Percentiles rank a stretch among this genome's conserved stretches.
phyloP scores from a whole-genome alignment of 345 rosid species.

The Gossypium herbaceum region DNA sequence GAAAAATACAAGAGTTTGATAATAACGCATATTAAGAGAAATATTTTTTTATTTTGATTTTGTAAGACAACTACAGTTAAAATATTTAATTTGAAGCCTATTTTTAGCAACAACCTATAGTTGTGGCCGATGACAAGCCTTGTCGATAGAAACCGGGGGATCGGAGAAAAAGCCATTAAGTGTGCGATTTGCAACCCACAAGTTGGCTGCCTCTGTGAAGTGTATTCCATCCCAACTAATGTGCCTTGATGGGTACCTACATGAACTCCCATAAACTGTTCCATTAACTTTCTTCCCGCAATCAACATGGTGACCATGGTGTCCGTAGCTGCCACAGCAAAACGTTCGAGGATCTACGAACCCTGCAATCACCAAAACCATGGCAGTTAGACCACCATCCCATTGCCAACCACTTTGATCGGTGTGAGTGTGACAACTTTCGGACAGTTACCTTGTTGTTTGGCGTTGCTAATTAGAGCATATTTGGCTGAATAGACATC shows the following conservation, averaged over 20 bases:
- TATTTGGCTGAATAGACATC: constrained; percentile 41
- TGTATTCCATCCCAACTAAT: constrained; percentile 36
- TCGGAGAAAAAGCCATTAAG: constrained; percentile 28
- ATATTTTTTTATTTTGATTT: no score
- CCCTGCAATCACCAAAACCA: constrained; percentile 17
- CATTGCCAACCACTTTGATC: not conserved
- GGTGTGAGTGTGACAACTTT: no score
- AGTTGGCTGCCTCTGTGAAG: constrained; percentile 32
- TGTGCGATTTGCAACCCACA: constrained; percentile 22
- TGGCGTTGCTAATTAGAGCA: constrained; percentile 23
- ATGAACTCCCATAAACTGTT: constrained; percentile 17
- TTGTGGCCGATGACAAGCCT: constrained; percentile 19
- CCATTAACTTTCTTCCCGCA: constrained; percentile 31
- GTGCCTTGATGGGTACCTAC: constrained; percentile 23
- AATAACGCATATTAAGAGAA: no score
- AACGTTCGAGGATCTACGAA: constrained; percentile 19
- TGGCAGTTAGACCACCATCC: not conserved
- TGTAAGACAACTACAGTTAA: no score
- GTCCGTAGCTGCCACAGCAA: constrained; percentile 29
- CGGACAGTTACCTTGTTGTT: constrained; percentile 22
- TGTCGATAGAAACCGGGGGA: constrained; percentile 20
- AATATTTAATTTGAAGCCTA: no score
- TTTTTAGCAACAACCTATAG: not conserved
- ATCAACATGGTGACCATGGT: constrained; percentile 6
- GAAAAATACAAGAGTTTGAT: no score